A percentile compares a stretch with the other conserved stretches of the same genome.
Evolutionary conservation across 106 monocot genomes (phyloP).

Genomic region (Acorus gramineus): DNA sequence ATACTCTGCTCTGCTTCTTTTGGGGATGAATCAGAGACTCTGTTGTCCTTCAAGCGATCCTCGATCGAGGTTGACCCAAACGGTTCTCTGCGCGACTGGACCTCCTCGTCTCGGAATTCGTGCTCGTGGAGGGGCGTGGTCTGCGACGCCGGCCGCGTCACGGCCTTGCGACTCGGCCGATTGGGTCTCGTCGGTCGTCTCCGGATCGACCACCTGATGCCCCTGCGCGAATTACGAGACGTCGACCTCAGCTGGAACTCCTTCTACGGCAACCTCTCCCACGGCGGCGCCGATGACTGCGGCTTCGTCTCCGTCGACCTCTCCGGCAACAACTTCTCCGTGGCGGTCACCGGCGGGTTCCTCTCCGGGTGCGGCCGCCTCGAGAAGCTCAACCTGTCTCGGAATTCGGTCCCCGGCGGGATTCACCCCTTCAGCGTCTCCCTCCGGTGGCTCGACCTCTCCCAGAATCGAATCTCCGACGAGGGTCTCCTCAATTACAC

Average conservation of each 20-base stretch:
- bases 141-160: constrained; percentile 33
- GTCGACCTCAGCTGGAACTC: constrained; percentile 36
- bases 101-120: background rate
- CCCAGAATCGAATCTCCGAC: constrained; percentile 49
- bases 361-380: constrained; percentile 30
- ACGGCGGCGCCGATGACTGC: constrained; percentile 19
- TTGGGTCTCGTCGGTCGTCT: constrained; percentile 37
- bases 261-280: constrained; percentile 60
- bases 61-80: constrained; percentile 33
- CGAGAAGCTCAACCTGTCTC: constrained; percentile 37
- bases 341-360: constrained; percentile 20
- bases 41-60: constrained; percentile 38
- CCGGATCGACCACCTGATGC: constrained; percentile 26
- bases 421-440: constrained; percentile 35
- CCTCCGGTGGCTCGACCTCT: constrained; percentile 47
- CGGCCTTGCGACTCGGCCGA: constrained; percentile 25
- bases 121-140: constrained; percentile 58
- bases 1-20: background rate
- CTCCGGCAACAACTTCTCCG: constrained; percentile 54
- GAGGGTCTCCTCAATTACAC: constrained; percentile 36
- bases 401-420: constrained; percentile 52
- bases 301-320: constrained; percentile 40
- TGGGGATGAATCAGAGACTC: constrained; percentile 22
- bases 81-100: constrained; percentile 25
- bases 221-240: constrained; percentile 17